These are phyloP conservation scores for Physcomitrellopsis africana DNA, from an alignment of 225 moss, liverwort and hornwort species.

Conservation along the genomic window DNA sequence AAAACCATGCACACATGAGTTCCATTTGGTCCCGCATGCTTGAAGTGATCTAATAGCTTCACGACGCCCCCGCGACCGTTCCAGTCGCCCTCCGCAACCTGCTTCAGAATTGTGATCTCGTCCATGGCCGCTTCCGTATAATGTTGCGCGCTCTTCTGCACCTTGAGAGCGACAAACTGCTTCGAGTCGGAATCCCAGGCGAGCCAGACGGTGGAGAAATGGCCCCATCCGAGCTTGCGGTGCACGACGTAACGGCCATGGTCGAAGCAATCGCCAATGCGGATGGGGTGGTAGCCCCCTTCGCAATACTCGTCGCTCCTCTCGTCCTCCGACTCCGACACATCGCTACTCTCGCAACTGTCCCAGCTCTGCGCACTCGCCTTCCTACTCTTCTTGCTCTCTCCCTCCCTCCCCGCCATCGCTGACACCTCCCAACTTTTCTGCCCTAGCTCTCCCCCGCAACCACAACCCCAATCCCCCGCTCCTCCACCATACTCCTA, in stretches of 20 bases:
- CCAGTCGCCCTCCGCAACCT: conserved; percentile 76
- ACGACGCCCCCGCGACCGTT: conserved; percentile 77
- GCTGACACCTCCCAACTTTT: neutral
- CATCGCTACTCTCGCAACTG: conserved; percentile 65
- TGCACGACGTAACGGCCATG: conserved; percentile 62
- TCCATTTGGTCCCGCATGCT: conserved; percentile 82
- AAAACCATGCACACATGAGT: conserved; percentile 98
- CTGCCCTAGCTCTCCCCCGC: neutral
- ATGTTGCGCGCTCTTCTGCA: conserved; percentile 95
- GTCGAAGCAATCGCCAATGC: conserved; percentile 59
- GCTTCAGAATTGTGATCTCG: conserved; percentile 88
- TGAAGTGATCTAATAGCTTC: conserved; percentile 84
- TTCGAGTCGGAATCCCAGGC: conserved; percentile 62
- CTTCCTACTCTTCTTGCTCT: conserved; percentile 48
- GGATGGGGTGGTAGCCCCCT: conserved; percentile 65
- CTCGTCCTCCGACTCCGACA: conserved; percentile 70
- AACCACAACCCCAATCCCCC: neutral
- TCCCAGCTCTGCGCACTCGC: conserved; percentile 62
- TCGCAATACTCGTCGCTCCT: conserved; percentile 58
- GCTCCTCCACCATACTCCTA: no score
- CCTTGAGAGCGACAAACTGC: conserved; percentile 84
- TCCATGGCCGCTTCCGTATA: conserved; percentile 94
- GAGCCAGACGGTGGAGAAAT: conserved; percentile 72
- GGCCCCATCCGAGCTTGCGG: conserved; percentile 76
- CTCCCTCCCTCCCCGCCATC: conserved; percentile 56